Base-by-base conservation (phyloP, 768 basidiomycete genomes). In the Pholiota microspora region DNA sequence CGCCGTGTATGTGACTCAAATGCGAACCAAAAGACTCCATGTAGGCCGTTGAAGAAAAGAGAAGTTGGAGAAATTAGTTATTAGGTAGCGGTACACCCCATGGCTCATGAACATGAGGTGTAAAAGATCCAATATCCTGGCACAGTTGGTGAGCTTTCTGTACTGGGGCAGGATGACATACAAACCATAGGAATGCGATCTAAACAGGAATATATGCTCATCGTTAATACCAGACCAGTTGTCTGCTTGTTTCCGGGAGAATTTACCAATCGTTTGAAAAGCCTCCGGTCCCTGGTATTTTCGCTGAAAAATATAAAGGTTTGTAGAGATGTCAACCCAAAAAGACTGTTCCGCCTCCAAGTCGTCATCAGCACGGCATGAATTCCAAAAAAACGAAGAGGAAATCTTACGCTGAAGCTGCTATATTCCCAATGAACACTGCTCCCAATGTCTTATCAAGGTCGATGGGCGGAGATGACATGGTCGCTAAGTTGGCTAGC, bases 21-120 rank as follows among this genome's bases (percentile, higher is more conserved):
- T 7, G 35, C 53, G 16, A 42, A 62, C 63, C 48, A 64, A 36
- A 21, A 64, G 47, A 32, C 59, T 64, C 63, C 64, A 65, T 21
- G 62, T 61, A 27, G 64, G 64, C 38, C 40, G 32, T 38, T 46
- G 25, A 29, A 65, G 55, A 2, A 60, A 59, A n/a, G 45, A 23
- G 34, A 57, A 38, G 10, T 62, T 55, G 8, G 48, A 28, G 45
- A 59, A 62, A 36, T 61, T 57, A 8, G 28, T 51, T 12, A 65
- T 46, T 8, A 65, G 34, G 49, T 65, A 65, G 27, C 52, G 49
- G 28, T 65, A 65, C 13, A 65, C 57, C 1, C 64, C 64, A 48
- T 65, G 64, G 18, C 57, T 60, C 58, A 63, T 65, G n/a, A 63
- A 58, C n/a, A 53, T 34, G 31, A 62, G 34, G 32, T 65, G 64